Evolutionary conservation across 1,284 basidiomycete genomes (phyloP).

Genomic region (Sporisorium scitamineum): DNA sequence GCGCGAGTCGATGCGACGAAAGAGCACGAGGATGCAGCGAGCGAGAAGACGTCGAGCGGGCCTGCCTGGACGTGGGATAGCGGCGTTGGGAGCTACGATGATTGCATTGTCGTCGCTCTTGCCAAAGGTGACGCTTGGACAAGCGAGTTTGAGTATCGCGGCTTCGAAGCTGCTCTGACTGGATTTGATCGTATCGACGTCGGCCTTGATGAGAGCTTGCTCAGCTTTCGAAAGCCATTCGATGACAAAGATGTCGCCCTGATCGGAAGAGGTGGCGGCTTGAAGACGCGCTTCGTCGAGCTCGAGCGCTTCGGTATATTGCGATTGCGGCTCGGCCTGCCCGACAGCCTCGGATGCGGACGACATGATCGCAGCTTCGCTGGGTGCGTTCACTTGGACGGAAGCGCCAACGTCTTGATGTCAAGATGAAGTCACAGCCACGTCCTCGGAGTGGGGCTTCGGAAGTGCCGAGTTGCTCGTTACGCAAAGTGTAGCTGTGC

Average conservation of each 20-base stretch:
- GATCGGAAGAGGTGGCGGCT: slow-evolving; percentile 75
- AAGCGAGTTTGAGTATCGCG: slow-evolving; percentile 76
- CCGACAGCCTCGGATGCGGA: slow-evolving; percentile 11
- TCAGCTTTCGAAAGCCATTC: slow-evolving; percentile 82
- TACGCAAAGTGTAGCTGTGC: not conserved
- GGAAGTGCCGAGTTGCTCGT: not conserved
- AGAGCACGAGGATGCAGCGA: slow-evolving; percentile 82
- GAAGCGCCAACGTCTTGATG: not conserved
- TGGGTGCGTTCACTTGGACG: not conserved
- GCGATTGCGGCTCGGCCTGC: slow-evolving; percentile 19
- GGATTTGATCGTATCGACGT: slow-evolving; percentile 73
- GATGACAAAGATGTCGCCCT: slow-evolving; percentile 82
- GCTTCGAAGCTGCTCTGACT: slow-evolving; percentile 76
- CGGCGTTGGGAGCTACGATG: slow-evolving; percentile 29
- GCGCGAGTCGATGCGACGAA: slow-evolving; percentile 80
- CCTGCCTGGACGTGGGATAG: slow-evolving; percentile 76
- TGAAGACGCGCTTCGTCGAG: slow-evolving; percentile 54
- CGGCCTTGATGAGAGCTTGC: slow-evolving; percentile 72
- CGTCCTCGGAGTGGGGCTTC: not conserved
- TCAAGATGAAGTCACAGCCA: not conserved
- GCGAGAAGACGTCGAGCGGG: slow-evolving; percentile 84
- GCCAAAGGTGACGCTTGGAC: slow-evolving; percentile 36
- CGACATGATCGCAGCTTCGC: slow-evolving; percentile 17
- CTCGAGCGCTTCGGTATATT: slow-evolving; percentile 34
- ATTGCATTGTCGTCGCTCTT: slow-evolving; percentile 29